phyloP scores from a whole-genome alignment of 306 rosid genomes.

The Trifolium repens region DNA sequence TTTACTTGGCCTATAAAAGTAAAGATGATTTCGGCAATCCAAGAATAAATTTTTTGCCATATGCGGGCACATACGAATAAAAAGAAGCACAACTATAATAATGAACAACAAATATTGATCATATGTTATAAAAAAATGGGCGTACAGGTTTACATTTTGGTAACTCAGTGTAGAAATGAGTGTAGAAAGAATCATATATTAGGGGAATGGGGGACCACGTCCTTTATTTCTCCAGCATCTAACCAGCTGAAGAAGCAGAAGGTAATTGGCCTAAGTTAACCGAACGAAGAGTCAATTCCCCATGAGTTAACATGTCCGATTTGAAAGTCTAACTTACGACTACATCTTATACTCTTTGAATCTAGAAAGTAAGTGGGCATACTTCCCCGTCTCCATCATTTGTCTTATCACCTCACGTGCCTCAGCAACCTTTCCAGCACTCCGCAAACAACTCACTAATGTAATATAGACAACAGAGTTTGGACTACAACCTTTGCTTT shows the following conservation, averaged over 20 bases:
- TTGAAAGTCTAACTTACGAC: constrained; percentile 36
- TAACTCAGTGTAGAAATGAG: constrained; percentile 4
- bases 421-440: constrained; percentile 69
- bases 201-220: constrained; percentile 21
- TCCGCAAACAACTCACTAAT: constrained; percentile 68
- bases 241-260: constrained; percentile 47
- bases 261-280: constrained; percentile 29
- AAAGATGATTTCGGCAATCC: constrained; percentile 23
- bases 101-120: constrained; percentile 33
- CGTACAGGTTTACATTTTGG: constrained; percentile 43
- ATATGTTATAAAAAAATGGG: constrained; percentile 36
- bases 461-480: constrained; percentile 78
- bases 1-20: constrained; percentile 7
- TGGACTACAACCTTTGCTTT: constrained; percentile 75
- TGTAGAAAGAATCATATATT: constrained; percentile 10
- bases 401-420: constrained; percentile 67
- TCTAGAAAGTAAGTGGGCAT: constrained; percentile 60
- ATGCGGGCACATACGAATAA: constrained; percentile 23
- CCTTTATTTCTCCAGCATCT: constrained; percentile 44
- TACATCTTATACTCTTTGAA: constrained; percentile 58
- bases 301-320: constrained; percentile 37
- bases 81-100: constrained; percentile 32
- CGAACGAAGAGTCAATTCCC: constrained; percentile 33
- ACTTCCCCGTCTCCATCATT: constrained; percentile 72
- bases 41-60: constrained; percentile 24